Percentiles rank a stretch among this genome's conserved stretches.
phyloP scores from a whole-genome alignment of 2,329 filamentous ascomycete genomes.

The Microdochium bolleyi region DNA sequence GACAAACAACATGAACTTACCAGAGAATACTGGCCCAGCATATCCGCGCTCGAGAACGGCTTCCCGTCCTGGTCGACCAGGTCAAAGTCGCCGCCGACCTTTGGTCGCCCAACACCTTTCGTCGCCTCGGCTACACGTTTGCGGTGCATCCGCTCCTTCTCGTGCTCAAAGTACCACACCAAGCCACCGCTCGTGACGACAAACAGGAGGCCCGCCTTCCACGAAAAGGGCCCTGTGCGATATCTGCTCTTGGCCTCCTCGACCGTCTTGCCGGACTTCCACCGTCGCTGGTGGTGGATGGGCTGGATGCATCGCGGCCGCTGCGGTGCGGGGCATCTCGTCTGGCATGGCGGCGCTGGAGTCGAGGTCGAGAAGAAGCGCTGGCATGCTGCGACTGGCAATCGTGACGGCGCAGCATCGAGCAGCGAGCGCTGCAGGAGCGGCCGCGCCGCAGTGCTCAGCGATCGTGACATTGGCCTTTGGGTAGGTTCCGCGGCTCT shows the following conservation, averaged over 20 bases:
- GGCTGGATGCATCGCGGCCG: neutral
- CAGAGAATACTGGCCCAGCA: constrained; percentile 80
- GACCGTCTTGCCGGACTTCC: constrained; percentile 39
- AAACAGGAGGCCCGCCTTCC: constrained; percentile 83
- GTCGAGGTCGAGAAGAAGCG: constrained; percentile 10
- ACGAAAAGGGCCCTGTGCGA: constrained; percentile 72
- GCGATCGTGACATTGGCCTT: constrained; percentile 1
- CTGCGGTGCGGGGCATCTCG: neutral
- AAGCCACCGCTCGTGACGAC: constrained; percentile 68
- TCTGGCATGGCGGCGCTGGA: neutral
- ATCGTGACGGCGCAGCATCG: constrained; percentile 2
- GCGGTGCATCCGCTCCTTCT: constrained; percentile 86
- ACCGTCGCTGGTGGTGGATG: constrained; percentile 16
- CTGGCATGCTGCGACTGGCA: constrained; percentile 8
- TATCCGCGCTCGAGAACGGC: constrained; percentile 66
- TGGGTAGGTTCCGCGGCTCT: no score
- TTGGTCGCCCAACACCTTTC: constrained; percentile 87
- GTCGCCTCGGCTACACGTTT: constrained; percentile 83
- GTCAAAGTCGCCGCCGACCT: constrained; percentile 83
- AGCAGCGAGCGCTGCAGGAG: constrained; percentile 11
- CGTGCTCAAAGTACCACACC: constrained; percentile 84
- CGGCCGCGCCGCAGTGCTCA: constrained; percentile 7
- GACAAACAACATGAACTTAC: no score
- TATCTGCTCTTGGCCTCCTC: constrained; percentile 53
- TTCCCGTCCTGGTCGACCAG: constrained; percentile 76